phyloP scores from a whole-genome alignment of 176 grass and related monocot genomes.

The Microstegium vimineum region DNA sequence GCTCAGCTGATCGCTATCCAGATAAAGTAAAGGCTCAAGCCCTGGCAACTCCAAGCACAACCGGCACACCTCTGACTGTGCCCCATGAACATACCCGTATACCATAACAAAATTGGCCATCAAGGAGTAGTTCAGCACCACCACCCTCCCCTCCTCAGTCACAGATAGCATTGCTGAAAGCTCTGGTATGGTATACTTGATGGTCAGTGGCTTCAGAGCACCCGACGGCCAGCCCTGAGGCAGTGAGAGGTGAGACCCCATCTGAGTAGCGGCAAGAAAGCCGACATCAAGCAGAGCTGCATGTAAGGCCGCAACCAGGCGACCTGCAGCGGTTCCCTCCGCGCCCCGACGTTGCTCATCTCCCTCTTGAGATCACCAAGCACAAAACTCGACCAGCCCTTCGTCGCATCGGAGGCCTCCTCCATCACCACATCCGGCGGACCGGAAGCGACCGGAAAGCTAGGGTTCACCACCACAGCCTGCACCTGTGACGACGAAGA shows the following conservation, averaged over 20 bases:
- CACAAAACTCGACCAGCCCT: conserved; percentile 23
- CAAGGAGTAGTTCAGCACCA: conserved; percentile 53
- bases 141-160: conserved; percentile 36
- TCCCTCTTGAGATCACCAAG: conserved; percentile 40
- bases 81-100: conserved; percentile 50
- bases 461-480: background rate
- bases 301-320: conserved; percentile 51
- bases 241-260: conserved; percentile 19
- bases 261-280: conserved; percentile 27
- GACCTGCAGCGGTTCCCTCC: conserved; percentile 23
- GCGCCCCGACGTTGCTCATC: conserved; percentile 26
- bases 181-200: conserved; percentile 55
- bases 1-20: conserved; percentile 42
- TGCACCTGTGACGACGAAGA: background rate
- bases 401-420: background rate
- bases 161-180: conserved; percentile 7
- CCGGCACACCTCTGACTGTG: conserved; percentile 30
- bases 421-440: conserved; percentile 30
- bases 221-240: conserved; percentile 36
- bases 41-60: conserved; percentile 59
- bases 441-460: background rate
- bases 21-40: conserved; percentile 50
- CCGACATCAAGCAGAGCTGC: conserved; percentile 58
- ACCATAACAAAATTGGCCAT: conserved; percentile 54
- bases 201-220: conserved; percentile 20